Evolutionary conservation across 1,284 basidiomycete species (phyloP), one percentile per base, ranked within the genome.

Genomic region (Fomitopsis pinicola): DNA sequence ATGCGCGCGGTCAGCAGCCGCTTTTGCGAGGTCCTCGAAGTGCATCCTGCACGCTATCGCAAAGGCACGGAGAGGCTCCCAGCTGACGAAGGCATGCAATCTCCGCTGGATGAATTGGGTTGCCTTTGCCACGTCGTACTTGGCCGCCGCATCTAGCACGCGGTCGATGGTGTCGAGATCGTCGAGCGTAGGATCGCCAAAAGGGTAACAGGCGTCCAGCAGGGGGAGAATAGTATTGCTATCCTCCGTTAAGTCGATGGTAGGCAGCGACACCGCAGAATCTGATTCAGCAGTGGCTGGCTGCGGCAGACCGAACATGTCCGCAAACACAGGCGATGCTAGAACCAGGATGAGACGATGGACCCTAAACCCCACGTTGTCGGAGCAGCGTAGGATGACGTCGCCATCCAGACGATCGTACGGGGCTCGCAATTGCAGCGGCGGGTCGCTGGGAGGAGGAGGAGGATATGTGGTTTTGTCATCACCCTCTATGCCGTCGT

Each of bases 341-440:
- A 59, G 52, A 5, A 44, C 10, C 10, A 64, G 33, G 57, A 64
- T 62, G n/a, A 48, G 26, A 14, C 46, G 61, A 48, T 61, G 57
- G 22, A 62, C 54, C 42, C 35, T 28, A 36, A 61, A 64, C 64
- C 44, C 22, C 28, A 62, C 44, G 48, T 59, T 42, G 46, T 64
- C 61, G n/a, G 66, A 69, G 63, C 70, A 63, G 62, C 64, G 66
- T 65, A 69, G 63, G 71, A 73, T 71, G 64, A 68, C 64, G 68
- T 69, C 63, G 65, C 68, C 78, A 59, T 82, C 81, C 14, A 71
- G 65, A 56, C 77, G 67, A 63, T 77, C 74, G 64, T 81, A 53
- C 7, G 52, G 52, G 1, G 33, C 30, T 46, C 26, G 5, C 9
- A 26, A 12, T n/a, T 12, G 17, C 19, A 19, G 42, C 10, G 42